Base-by-base conservation (phyloP, 2,329 filamentous ascomycete species). In the Catunica adiposa region DNA sequence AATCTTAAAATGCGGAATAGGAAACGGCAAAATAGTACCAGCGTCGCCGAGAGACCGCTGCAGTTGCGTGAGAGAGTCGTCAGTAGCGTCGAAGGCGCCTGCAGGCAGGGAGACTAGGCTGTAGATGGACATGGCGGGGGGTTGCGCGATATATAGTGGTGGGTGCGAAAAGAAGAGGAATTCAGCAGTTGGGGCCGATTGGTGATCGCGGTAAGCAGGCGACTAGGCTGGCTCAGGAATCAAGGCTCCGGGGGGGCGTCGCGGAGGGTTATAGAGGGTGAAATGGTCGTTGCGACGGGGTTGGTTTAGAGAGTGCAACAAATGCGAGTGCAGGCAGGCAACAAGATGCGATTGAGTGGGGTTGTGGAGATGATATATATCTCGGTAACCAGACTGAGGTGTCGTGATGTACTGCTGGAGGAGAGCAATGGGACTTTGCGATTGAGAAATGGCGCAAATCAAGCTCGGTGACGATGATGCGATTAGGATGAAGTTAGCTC, bases 1-100 rank as follows among this genome's bases (percentile, higher is more conserved):
- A 67, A 98, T 94, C 74, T 97, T 98, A 78, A 98, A 96, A 61
- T 89, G 84, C 20, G 92, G 92, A 60, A 97, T 84, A 56, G 79
- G 73, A 66, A 97, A 96, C 1, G 82, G 81, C 53, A 81, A 73
- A 48, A 88, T 83, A 54, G 78, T 80, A 66, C 85, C 88, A 68
- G 86, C 82, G 63, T 94, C 86, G 57, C 79, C 71, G 52, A 79
- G 75, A 56, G 95, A 76, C 44, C 83, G 87, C 56, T 82, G 72
- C 62, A 82, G 80, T 60, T 98, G 71, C 48, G 87, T 79, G 51
- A 96, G 74, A 61, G 90, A 88, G 68, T 94, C 87, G 70, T 90
- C 80, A 70, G 80, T 79, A 53, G 86, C 85, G 62, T 88, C 84
- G 65, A 89, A 84, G 67, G 90, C 89, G 58, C 86, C 86, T 62